phyloP scores from a whole-genome alignment of 2,329 filamentous ascomycete species.

The Penicillium frequentans region DNA sequence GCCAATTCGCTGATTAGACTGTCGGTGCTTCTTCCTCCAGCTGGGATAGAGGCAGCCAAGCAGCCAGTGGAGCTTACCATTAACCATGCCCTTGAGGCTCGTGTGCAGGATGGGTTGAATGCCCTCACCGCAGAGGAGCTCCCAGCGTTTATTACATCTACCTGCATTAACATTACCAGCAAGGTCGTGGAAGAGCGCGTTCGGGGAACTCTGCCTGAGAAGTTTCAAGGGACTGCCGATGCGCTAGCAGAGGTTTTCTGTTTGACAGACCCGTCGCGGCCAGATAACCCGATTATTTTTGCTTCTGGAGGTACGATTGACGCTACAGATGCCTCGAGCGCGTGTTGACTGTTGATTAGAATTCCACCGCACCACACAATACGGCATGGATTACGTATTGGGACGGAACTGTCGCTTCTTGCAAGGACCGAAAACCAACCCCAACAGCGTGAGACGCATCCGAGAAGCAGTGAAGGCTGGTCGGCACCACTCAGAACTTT shows the following conservation, averaged over 20 bases:
- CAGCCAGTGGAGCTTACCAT: conserved; percentile 54
- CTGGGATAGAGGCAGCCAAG: conserved; percentile 57
- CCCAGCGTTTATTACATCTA: conserved; percentile 69
- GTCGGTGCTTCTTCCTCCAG: conserved; percentile 52
- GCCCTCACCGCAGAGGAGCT: conserved; percentile 66
- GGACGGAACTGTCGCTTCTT: conserved; percentile 78
- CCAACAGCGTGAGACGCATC: conserved; percentile 61
- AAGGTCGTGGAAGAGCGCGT: conserved; percentile 68
- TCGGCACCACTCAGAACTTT: conserved; percentile 69
- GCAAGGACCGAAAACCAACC: conserved; percentile 71
- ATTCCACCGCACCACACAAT: conserved; percentile 73
- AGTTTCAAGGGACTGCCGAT: conserved; percentile 67
- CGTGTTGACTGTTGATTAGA: conserved; percentile 46
- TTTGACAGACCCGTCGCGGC: conserved; percentile 69
- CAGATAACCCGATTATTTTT: conserved; percentile 75
- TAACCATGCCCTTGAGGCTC: conserved; percentile 63
- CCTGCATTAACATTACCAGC: conserved; percentile 68
- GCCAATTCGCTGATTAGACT: conserved; percentile 67
- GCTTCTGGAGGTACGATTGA: conserved; percentile 63
- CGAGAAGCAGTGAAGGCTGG: conserved; percentile 61
- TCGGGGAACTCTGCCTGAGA: conserved; percentile 63
- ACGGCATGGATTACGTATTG: conserved; percentile 70
- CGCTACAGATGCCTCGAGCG: background rate
- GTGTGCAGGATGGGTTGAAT: conserved; percentile 64
- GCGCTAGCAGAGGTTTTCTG: conserved; percentile 76